Evolutionary conservation across 163 green algal species (phyloP).

Genomic region (Scenedesmus sp.): DNA sequence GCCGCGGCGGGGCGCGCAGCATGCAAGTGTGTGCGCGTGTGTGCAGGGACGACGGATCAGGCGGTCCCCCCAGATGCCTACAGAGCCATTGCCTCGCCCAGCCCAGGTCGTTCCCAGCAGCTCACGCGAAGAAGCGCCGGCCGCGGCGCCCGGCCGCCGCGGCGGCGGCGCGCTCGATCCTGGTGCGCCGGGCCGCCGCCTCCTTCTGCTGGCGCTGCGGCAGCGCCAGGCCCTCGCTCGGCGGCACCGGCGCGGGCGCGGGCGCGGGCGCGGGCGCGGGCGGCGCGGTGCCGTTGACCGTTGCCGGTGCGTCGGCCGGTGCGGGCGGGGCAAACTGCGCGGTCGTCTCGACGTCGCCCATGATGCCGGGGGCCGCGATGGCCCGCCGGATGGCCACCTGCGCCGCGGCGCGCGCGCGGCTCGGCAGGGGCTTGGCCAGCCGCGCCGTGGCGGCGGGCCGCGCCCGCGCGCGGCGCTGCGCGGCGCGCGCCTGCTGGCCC

Average conservation of each 20-base stretch:
- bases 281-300: too few species aligned
- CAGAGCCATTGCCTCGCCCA: background rate
- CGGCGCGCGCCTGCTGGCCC: conserved; percentile 14
- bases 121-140: background rate
- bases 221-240: conserved; percentile 7
- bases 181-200: background rate
- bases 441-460: background rate
- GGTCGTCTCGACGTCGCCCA: conserved; percentile 29
- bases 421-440: background rate
- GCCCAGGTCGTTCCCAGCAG: background rate
- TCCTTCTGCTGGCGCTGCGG: background rate
- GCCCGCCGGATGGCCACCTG: conserved; percentile 19
- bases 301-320: too few species aligned
- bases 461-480: background rate
- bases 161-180: background rate
- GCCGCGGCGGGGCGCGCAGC: too few species aligned
- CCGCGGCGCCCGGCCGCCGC: background rate
- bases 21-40: too few species aligned
- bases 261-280: too few species aligned
- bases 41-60: background rate
- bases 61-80: background rate
- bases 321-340: conserved; percentile 6
- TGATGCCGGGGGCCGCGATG: conserved; percentile 12
- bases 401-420: background rate
- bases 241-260: too few species aligned